These are phyloP conservation scores for Naganishia vaughanmartiniae DNA, from an alignment of 768 basidiomycete genomes.

Conservation along the genomic window DNA sequence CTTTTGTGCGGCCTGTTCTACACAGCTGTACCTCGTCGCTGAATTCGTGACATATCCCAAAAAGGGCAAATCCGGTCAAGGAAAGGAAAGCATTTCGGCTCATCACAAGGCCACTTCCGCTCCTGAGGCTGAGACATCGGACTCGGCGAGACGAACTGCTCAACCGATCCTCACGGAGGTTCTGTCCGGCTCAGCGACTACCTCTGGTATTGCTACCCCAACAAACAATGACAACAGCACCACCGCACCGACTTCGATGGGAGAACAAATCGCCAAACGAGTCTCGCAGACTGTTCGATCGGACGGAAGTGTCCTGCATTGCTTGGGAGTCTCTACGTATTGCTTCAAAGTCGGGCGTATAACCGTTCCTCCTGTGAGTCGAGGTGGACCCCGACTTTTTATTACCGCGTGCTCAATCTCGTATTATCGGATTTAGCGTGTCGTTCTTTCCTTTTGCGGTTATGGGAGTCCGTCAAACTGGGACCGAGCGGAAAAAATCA, in stretches of 20 bases:
- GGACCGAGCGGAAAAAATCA: conserved; percentile 22
- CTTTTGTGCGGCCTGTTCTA: not conserved
- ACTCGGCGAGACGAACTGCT: not conserved
- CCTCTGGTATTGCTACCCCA: not conserved
- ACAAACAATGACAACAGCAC: not conserved
- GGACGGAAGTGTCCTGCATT: conserved; percentile 33
- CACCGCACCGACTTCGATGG: not conserved
- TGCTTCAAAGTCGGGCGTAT: conserved; percentile 34
- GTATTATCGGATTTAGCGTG: conserved; percentile 16
- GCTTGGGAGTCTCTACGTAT: conserved; percentile 30
- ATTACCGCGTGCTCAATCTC: not conserved
- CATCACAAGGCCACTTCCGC: not conserved
- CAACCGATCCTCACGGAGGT: conserved; percentile 5
- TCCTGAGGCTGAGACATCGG: conserved; percentile 1
- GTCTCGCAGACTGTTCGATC: conserved; percentile 11
- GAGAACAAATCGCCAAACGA: conserved; percentile 20
- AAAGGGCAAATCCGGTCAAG: not conserved
- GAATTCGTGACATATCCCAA: conserved; percentile 51
- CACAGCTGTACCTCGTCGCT: conserved; percentile 46
- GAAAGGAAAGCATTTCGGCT: not conserved
- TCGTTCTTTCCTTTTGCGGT: conserved; percentile 32
- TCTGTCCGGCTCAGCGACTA: conserved; percentile 1
- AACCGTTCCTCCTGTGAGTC: conserved; percentile 34
- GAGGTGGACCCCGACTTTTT: no score
- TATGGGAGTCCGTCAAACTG: conserved; percentile 30